These are phyloP conservation scores for Vitis hybrid DNA, from an alignment of 177 flowering plant genomes.

Conservation along the genomic window DNA sequence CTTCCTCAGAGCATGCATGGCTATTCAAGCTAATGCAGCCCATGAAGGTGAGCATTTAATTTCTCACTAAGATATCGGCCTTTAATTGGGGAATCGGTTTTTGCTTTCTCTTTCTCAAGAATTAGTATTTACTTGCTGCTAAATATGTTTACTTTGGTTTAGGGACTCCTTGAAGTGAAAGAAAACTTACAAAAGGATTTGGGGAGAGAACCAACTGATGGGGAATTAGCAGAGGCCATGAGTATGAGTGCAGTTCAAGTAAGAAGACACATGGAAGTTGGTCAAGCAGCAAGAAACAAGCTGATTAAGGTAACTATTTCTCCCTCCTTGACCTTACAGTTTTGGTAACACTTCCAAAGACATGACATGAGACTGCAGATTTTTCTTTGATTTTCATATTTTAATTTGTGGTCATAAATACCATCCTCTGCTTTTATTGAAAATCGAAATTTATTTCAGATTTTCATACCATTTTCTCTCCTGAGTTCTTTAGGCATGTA, in stretches of 20 bases:
- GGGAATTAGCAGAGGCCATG: slow-evolving; percentile 67
- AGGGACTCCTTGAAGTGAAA: slow-evolving; percentile 67
- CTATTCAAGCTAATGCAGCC: slow-evolving; percentile 92
- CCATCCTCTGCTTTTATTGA: no score
- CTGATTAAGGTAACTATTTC: slow-evolving; percentile 69
- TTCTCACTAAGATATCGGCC: not conserved
- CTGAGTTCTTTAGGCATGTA: not conserved
- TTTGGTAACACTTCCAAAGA: no score
- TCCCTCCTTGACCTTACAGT: no score
- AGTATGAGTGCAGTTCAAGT: slow-evolving; percentile 47
- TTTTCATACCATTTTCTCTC: not conserved
- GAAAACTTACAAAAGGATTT: slow-evolving; percentile 44
- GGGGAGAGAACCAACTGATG: slow-evolving; percentile 68
- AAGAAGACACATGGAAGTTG: slow-evolving; percentile 61
- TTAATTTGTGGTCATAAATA: no score
- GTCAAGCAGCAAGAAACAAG: slow-evolving; percentile 89
- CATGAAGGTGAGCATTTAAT: slow-evolving; percentile 60
- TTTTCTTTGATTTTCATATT: no score
- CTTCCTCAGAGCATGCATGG: slow-evolving; percentile 82
- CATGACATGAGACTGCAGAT: no score
- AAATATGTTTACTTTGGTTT: slow-evolving; percentile 4
- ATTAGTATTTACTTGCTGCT: slow-evolving; percentile 6
- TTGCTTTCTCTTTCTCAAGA: not conserved
- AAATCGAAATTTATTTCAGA: not conserved
- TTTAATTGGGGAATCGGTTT: not conserved